Conservation (phyloP, 805 yeast genomes). For the Kazachstania taianensis region DNA sequence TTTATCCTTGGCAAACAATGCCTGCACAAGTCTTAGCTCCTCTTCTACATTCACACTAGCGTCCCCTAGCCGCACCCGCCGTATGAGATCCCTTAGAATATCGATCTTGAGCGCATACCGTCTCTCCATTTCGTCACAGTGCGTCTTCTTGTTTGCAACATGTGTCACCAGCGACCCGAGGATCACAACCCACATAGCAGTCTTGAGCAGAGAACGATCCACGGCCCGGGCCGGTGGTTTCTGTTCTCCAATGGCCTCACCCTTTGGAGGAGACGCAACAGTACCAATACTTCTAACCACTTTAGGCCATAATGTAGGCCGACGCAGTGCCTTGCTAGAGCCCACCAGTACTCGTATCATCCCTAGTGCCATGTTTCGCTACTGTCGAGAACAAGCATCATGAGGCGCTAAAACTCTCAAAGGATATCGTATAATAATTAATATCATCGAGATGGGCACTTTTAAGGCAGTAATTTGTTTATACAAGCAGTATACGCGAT, state of each 20-base stretch:
- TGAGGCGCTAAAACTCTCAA: too few species aligned
- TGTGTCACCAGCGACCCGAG: constrained; percentile 40
- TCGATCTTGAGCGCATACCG: constrained; percentile 31
- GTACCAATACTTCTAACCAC: too few species aligned
- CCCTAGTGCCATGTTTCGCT: too few species aligned
- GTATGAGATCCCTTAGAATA: constrained; percentile 32
- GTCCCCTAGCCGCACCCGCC: constrained; percentile 32
- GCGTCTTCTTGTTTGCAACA: constrained; percentile 34
- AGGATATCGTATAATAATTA: too few species aligned
- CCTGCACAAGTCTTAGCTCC: constrained; percentile 33
- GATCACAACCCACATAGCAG: constrained; percentile 34
- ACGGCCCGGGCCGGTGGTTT: background rate
- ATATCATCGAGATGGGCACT: too few species aligned
- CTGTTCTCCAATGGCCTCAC: background rate
- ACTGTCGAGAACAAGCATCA: too few species aligned
- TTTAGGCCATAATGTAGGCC: too few species aligned
- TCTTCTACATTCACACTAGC: constrained; percentile 32
- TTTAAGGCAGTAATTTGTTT: too few species aligned
- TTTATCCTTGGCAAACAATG: background rate
- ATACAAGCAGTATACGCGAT: too few species aligned
- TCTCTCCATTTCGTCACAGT: constrained; percentile 32
- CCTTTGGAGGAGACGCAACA: background rate
- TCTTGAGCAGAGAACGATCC: constrained; percentile 26
- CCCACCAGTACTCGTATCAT: too few species aligned
- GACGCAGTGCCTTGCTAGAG: too few species aligned